Evolutionary conservation across 257 asterid genomes (phyloP).

Genomic region (Solanum rostratum): DNA sequence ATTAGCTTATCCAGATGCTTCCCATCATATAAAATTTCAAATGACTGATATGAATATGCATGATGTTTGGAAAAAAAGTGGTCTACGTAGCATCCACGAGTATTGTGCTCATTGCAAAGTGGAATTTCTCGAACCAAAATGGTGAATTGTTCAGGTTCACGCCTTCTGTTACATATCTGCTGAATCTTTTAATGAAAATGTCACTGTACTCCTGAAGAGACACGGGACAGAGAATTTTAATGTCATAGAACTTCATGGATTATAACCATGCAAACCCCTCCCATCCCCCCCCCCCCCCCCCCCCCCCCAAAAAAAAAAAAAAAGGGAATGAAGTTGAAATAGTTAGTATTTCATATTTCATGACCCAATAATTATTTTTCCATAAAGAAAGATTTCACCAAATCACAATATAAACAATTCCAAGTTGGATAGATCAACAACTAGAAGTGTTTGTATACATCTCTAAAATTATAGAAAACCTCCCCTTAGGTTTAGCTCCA

Average conservation of each 20-base stretch:
- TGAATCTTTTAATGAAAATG: slow-evolving; percentile 51
- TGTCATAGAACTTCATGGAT: background rate
- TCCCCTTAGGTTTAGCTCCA: background rate
- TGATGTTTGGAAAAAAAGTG: slow-evolving; percentile 73
- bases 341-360: background rate
- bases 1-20: slow-evolving; percentile 49
- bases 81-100: slow-evolving; percentile 67
- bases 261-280: background rate
- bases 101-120: slow-evolving; percentile 62
- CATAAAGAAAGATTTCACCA: background rate
- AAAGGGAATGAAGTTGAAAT: background rate
- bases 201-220: slow-evolving; percentile 58
- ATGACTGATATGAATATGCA: slow-evolving; percentile 61
- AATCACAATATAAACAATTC: background rate
- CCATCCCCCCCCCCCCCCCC: too few relatives aligned
- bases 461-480: background rate
- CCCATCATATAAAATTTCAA: slow-evolving; percentile 73
- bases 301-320: too few relatives aligned
- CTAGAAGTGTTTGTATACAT: background rate
- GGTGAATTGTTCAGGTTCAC: slow-evolving; percentile 81
- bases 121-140: slow-evolving; percentile 95
- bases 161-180: slow-evolving; percentile 54
- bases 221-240: background rate
- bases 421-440: background rate
- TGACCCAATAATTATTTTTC: background rate